Conservation (phyloP, 495 filamentous ascomycete species). For the Hypoxylon crocopeplum region DNA sequence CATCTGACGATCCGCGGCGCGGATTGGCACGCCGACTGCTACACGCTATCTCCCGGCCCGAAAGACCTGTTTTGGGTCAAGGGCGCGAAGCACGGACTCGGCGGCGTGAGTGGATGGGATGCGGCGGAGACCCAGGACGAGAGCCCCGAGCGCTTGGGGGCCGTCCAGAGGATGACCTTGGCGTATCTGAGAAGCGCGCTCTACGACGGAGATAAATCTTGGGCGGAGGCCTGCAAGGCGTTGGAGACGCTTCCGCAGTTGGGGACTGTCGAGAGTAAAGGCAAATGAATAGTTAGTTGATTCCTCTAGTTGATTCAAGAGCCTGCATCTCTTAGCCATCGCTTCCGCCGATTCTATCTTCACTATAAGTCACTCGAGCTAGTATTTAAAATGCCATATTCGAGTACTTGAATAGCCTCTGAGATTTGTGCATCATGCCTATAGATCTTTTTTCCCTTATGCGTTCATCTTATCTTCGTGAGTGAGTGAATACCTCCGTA, state of each 20-base stretch:
- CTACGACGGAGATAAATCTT: conserved; percentile 46
- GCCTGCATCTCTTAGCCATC: too few relatives aligned
- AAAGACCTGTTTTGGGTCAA: conserved; percentile 48
- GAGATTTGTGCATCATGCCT: too few relatives aligned
- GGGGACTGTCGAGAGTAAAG: conserved; percentile 47
- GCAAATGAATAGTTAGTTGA: background rate
- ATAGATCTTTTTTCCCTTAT: too few relatives aligned
- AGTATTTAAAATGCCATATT: too few relatives aligned
- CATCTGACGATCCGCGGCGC: conserved; percentile 46
- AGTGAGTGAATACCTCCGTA: too few relatives aligned
- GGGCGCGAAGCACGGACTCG: conserved; percentile 46
- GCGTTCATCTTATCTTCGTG: too few relatives aligned
- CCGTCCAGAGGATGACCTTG: conserved; percentile 50
- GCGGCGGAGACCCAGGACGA: conserved; percentile 49
- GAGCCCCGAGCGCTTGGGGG: conserved; percentile 44
- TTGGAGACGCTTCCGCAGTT: conserved; percentile 38
- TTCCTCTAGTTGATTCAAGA: background rate
- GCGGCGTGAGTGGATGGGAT: conserved; percentile 52
- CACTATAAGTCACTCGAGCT: too few relatives aligned
- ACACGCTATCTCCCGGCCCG: conserved; percentile 42
- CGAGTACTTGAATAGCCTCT: too few relatives aligned
- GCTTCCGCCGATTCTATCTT: too few relatives aligned
- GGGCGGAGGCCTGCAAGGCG: conserved; percentile 41
- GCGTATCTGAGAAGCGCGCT: conserved; percentile 51
- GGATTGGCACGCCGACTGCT: conserved; percentile 52